phyloP scores from a whole-genome alignment of 2,329 filamentous ascomycete species.

The Cytospora schulzeri region DNA sequence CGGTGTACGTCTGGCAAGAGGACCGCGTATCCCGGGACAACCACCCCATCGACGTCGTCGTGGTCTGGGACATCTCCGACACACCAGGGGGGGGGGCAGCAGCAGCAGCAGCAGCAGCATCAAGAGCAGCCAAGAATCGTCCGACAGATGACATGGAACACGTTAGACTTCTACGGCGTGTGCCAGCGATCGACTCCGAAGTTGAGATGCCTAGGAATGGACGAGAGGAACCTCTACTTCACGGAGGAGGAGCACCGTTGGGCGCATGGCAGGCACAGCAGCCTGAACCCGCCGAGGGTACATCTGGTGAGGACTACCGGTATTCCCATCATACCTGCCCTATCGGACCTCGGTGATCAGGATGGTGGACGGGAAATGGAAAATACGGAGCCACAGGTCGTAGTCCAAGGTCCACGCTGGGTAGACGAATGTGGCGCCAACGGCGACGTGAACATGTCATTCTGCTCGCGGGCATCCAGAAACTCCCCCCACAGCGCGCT shows the following conservation, averaged over 20 bases:
- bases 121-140: constrained; percentile 51
- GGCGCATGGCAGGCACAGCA: constrained; percentile 49
- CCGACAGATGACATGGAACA: constrained; percentile 50
- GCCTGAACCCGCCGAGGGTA: constrained; percentile 42
- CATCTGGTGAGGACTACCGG: constrained; percentile 53
- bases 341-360: neutral
- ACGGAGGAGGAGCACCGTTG: constrained; percentile 58
- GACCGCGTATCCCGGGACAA: constrained; percentile 57
- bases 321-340: constrained; percentile 49
- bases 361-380: neutral
- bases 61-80: constrained; percentile 61
- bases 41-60: constrained; percentile 58
- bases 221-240: constrained; percentile 54
- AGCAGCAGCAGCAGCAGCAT: too few species aligned
- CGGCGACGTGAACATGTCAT: constrained; percentile 45
- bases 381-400: neutral
- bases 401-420: constrained; percentile 52
- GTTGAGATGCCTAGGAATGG: constrained; percentile 54
- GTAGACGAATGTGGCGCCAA: constrained; percentile 49
- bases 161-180: constrained; percentile 55
- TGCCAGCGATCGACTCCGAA: constrained; percentile 54
- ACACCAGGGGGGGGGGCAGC: constrained; percentile 8
- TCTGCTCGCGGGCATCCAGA: constrained; percentile 45
- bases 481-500: neutral
- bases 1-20: constrained; percentile 63